Base-by-base conservation (phyloP, 108 stramenopile species). In the Cafeteria roenbergensis region DNA sequence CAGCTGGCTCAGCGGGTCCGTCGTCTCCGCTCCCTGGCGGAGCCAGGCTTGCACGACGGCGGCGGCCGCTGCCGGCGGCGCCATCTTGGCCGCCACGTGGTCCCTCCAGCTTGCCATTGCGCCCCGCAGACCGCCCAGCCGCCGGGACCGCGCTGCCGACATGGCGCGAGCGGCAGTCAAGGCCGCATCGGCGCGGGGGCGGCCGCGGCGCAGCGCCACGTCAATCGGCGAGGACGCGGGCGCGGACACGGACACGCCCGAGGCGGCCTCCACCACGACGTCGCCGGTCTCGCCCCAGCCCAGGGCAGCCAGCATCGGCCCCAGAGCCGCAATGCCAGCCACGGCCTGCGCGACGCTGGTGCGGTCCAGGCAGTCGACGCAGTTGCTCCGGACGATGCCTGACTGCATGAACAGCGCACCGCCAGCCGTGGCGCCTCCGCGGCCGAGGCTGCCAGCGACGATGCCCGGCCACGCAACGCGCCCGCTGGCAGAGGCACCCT, bases 261-360 rank as follows among this genome's bases (percentile, higher is more conserved):
- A n/a, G 0, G 62, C 14, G 27, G 37, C 62, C 4, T 34, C 57
- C 0, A 26, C 38, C 26, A 34, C 30, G 26, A 55, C 24, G 27
- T 56, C 66, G 0, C 36, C 26, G 22, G 29, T 4, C 14, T 73
- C 77, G 29, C 86, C 78, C 34, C 94, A 86, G n/a, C 92, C 93
- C 87, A 95, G 90, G 12, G 89, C 89, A 27, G 88, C 85, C 17
- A 97, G 82, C 70, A 90, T 89, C 58, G 87, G 85, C 30, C 80
- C 88, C 29, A 98, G 82, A 0, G 91, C 91, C 70, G 89, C 82
- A 0, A 93, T 86, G 26, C 92, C 96, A 0, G 92, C 88, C 69
- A 84, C 85, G 69, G 92, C 93, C 68, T 95, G 94, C 12, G 91
- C 97, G 35, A 94, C 93, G 76, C 95, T 98, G 24, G 97, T 98